A percentile compares a stretch with the other conserved stretches of the same genome.
These are phyloP conservation scores for Acacia melanoxylon DNA, from an alignment of 306 rosid species.

Conservation along the genomic window DNA sequence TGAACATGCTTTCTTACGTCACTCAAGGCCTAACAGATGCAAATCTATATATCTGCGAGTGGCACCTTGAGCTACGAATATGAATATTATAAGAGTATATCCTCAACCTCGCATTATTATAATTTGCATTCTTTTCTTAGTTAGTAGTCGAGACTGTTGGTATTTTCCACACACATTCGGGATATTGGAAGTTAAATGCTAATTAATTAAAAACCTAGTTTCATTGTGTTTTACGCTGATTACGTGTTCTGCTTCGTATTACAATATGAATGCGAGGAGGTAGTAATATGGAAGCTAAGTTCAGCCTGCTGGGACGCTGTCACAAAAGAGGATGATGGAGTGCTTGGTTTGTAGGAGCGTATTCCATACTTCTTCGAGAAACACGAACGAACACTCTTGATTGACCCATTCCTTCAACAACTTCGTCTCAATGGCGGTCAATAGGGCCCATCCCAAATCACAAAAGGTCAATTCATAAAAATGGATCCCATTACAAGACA, in stretches of 20 bases:
- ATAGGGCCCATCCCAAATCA: background rate
- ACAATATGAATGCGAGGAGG: background rate
- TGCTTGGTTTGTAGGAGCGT: background rate
- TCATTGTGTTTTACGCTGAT: background rate
- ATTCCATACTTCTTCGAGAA: background rate
- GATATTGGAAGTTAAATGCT: background rate
- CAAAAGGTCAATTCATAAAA: background rate
- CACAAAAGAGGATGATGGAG: background rate
- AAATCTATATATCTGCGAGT: background rate
- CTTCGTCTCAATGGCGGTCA: background rate
- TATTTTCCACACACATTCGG: background rate
- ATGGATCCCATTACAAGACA: no score
- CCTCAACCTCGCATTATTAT: background rate
- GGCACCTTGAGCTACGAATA: conserved; percentile 9
- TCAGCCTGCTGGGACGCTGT: background rate
- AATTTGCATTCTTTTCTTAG: background rate
- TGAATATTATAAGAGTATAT: background rate
- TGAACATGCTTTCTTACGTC: background rate
- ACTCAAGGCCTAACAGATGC: background rate
- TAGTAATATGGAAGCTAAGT: background rate
- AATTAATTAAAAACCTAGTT: background rate
- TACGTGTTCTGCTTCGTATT: background rate
- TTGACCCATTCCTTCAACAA: background rate
- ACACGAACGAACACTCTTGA: background rate
- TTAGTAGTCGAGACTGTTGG: background rate